Evolutionary conservation across 2,329 filamentous ascomycete species (phyloP), one percentile per base, ranked within the genome.

Genomic region (Exophiala xenobiotica): DNA sequence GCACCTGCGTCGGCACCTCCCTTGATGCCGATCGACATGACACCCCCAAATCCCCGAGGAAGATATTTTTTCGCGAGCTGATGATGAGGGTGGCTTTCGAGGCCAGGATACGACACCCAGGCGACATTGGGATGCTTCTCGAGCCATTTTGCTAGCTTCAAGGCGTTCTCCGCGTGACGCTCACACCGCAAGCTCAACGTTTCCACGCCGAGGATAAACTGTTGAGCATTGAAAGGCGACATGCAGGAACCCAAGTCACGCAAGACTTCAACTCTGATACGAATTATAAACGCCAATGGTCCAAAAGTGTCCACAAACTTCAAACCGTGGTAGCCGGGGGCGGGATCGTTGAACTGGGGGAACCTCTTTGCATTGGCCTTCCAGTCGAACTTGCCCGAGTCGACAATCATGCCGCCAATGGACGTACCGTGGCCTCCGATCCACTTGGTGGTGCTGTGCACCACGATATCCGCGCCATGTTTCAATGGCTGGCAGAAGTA

Each of bases 291-390:
- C 22, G 88, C 81, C 61, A 90, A 80, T 49, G 83, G 70, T 27
- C 91, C 91, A 62, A 96, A 96, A 0, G 90, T 91, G 63, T 96
- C 90, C 81, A 85, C 95, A 79, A 96, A 96, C 69, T 90, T 92
- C 60, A 96, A 80, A 26, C 91, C 91, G 73, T 96, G 91, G 76
- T 95, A 96, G 49, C 91, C 90, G 51, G 88, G 86, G 0, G 87
- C 85, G 0, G 87, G 92, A 72, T 97, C 88, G 61, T 88, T 81
- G 76, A 99, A 90, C 70, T 96, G 89, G 1, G 92, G 92, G 78
- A 97, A 97, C 16, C 91, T 85, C 63, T 81, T 81, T 40, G 77
- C 86, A 68, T 96, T 74, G 72, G 86, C 86, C 62, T 87, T 89
- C 73, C 90, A 95, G 75, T 93, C 86, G 68, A 95, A 95, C 68